Percentiles rank a stretch among this genome's conserved stretches.
phyloP scores from a whole-genome alignment of 1,139 yeast genomes.

The Suhomyces yuchorum region DNA sequence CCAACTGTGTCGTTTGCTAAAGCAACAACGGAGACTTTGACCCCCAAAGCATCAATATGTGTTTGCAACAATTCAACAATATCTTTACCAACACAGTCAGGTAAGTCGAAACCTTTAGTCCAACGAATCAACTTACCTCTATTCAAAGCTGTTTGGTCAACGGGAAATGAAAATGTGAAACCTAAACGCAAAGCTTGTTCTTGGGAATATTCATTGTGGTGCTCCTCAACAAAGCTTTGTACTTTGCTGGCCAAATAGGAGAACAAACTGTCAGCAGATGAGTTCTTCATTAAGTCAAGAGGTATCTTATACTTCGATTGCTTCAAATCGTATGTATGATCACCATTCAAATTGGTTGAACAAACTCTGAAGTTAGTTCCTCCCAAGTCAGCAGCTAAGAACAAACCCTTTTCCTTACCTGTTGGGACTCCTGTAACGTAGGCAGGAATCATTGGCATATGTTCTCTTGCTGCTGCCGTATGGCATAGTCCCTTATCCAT shows the following conservation, averaged over 20 bases:
- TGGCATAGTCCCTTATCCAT: conserved; percentile 61
- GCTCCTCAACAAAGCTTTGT: conserved; percentile 58
- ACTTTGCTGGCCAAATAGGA: conserved; percentile 73
- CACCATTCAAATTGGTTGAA: conserved; percentile 76
- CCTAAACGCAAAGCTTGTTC: conserved; percentile 64
- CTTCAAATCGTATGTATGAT: conserved; percentile 69
- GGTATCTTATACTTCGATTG: conserved; percentile 80
- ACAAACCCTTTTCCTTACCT: conserved; percentile 78
- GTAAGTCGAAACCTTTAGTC: conserved; percentile 91
- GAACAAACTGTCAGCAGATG: conserved; percentile 59
- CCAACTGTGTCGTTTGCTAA: conserved; percentile 95
- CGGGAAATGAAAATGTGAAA: conserved; percentile 92
- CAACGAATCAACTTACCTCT: conserved; percentile 84
- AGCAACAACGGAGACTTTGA: conserved; percentile 80
- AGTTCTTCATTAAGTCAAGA: conserved; percentile 62
- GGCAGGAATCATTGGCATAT: conserved; percentile 88
- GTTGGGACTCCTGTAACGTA: conserved; percentile 78
- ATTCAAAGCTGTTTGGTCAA: conserved; percentile 76
- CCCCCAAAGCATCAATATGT: conserved; percentile 57
- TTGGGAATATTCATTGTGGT: conserved; percentile 53
- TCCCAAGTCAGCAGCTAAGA: conserved; percentile 82
- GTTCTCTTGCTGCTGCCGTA: conserved; percentile 40
- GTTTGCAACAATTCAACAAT: conserved; percentile 72
- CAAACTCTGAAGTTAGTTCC: conserved; percentile 91
- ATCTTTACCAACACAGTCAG: conserved; percentile 82